Conservation (phyloP, 768 basidiomycete genomes). For the Pisolithus tinctorius region DNA sequence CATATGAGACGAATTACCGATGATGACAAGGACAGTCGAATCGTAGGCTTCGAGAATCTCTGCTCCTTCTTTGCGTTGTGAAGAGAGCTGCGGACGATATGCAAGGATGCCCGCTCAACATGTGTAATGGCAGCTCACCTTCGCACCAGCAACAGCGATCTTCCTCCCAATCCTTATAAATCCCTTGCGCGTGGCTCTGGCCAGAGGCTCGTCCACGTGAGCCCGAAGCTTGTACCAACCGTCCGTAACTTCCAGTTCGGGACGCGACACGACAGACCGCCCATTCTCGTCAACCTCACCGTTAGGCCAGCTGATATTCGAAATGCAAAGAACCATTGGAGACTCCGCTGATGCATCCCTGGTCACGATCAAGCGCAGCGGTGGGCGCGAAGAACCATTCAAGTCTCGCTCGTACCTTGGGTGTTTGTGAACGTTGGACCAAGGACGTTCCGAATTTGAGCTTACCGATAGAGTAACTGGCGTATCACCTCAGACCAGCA, state of each 20-base stretch:
- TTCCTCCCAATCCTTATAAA: constrained; percentile 75
- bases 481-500: constrained; percentile 74
- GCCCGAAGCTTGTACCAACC: constrained; percentile 93
- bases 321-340: constrained; percentile 84
- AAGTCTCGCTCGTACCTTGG: constrained; percentile 84
- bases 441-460: background rate
- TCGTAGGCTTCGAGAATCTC: constrained; percentile 81
- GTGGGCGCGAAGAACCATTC: constrained; percentile 70
- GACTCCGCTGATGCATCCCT: constrained; percentile 73
- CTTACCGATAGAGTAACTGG: constrained; percentile 83
- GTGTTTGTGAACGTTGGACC: background rate
- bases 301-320: constrained; percentile 56
- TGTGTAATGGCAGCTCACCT: constrained; percentile 40
- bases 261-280: constrained; percentile 31
- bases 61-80: constrained; percentile 65
- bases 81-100: constrained; percentile 44
- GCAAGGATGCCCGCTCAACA: background rate
- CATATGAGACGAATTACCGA: constrained; percentile 82
- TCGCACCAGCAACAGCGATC: constrained; percentile 71
- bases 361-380: constrained; percentile 73
- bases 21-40: constrained; percentile 56
- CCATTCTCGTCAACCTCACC: constrained; percentile 32
- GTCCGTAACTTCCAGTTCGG: constrained; percentile 87
- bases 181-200: constrained; percentile 60
- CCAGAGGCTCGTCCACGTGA: constrained; percentile 64